Evolutionary conservation across 345 rosid species (phyloP).

Genomic region (Syzygium oleosum): DNA sequence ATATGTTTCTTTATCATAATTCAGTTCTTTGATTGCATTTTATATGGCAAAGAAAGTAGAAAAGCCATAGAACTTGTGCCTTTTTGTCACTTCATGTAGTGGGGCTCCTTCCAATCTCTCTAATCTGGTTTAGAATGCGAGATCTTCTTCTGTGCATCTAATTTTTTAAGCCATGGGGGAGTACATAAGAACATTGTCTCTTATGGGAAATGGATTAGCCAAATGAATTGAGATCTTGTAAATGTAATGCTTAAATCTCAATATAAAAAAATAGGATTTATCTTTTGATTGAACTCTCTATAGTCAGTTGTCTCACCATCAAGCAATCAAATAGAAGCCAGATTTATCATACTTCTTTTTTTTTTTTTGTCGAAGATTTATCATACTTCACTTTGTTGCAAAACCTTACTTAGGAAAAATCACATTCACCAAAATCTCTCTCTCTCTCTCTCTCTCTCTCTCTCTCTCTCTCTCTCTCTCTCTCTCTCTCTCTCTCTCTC

Average conservation of each 20-base stretch:
- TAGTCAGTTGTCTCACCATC: background rate
- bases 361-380: background rate
- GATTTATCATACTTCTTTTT: background rate
- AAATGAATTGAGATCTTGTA: background rate
- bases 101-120: background rate
- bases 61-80: constrained; percentile 2
- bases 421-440: background rate
- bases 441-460: background rate
- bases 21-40: background rate
- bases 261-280: background rate
- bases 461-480: background rate
- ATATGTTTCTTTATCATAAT: constrained; percentile 1
- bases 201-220: background rate
- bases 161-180: background rate
- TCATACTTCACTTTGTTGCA: background rate
- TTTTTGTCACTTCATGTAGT: constrained; percentile 1
- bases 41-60: background rate
- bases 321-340: background rate
- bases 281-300: background rate
- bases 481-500: no score
- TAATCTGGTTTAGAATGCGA: background rate
- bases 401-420: background rate
- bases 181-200: background rate
- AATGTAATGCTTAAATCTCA: background rate
- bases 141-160: background rate